Base-by-base conservation (phyloP, 192 early-diverging fungal genomes). In the Mortierella claussenii region DNA sequence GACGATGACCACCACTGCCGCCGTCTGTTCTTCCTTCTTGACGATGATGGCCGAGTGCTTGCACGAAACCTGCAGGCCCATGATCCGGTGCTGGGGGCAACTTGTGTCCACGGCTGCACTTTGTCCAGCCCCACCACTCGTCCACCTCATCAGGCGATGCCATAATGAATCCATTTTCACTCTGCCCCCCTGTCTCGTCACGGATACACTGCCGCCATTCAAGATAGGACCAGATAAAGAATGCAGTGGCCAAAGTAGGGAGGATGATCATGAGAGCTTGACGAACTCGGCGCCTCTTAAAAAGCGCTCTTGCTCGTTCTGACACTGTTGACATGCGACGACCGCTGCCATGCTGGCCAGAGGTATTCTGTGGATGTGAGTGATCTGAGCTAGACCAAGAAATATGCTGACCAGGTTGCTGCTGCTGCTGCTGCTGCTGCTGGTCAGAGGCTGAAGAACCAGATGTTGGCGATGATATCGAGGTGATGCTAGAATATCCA, bases 171-270 rank as follows among this genome's bases (percentile, higher is more conserved):
- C 55, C 37, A 56, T 27, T 37, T 24, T 7, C 52, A 40, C 37
- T 13, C 37, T 40, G 37, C n/a, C n/a, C n/a, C n/a, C n/a, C n/a
- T n/a, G n/a, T n/a, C n/a, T n/a, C 20, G 20, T 52, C 53, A 32
- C 23, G 31, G 11, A 61, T 40, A 40, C 58, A 45, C 4, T 61
- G 31, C 21, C 40, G 49, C 49, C 58, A 69, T 5, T 71, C 60
- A 28, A 63, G 10, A n/a, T 17, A 57, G 1, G 53, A 33, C 59
- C 53, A 71, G 6, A 63, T 37, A 37, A 71, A 60, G 43, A 71
- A 71, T 15, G 15, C 24, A 0, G 54, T 47, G 0, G 54, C 31
- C 15, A 57, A 7, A 32, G 60, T 20, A 12, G 60, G 60, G 2
- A 71, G 43, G 2, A 36, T 12, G 15, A 71, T 20, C 28, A 62